Evolutionary conservation across 768 basidiomycete species (phyloP), one percentile per base, ranked within the genome.

Genomic region (Peribolospora baueri): DNA sequence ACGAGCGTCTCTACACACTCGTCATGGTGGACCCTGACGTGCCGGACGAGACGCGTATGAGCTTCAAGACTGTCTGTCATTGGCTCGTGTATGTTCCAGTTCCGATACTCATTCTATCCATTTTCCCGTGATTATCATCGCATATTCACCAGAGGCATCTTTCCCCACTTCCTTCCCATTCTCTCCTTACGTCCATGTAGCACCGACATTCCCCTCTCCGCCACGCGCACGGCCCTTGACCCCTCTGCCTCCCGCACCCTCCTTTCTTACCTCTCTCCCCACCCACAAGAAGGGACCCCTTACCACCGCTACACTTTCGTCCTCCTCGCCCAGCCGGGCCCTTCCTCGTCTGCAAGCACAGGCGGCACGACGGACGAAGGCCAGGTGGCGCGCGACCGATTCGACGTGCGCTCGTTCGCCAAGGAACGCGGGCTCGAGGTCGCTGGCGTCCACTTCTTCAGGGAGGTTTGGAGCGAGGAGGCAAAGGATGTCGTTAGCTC

Each of bases 21-120:
- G 65, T 98, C 42, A 77, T 98, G 67, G 70, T 95, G 49, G 90
- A 95, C 66, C 79, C 81, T 53, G 87, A 97, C 66, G 77, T 85
- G 9, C 91, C 91, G n/a, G 74, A 86, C 59, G 75, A 76, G 55
- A 71, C 70, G 39, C 76, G 70, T 42, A 69, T 73, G 59, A 70
- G 78, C 0, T 95, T 74, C 69, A 77, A 74, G 46, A 74, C 78
- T 2, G 86, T 75, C 65, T 71, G 87, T 39, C 87, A 91, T 68
- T 88, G 84, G 83, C 68, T 90, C 60, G 75, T 82, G 84, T 86
- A 65, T 61, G 80, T 68, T 25, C 25, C 1, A 25, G 25, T 25
- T 25, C 25, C 25, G 25, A 25, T 25, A 25, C 25, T 25, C 25
- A 25, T 25, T 25, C 25, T 25, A 25, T 25, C 25, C 25, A 25